A percentile compares a stretch with the other conserved stretches of the same genome.
phyloP scores from a whole-genome alignment of 1,139 yeast genomes.

The Chernovozyma aurita region DNA sequence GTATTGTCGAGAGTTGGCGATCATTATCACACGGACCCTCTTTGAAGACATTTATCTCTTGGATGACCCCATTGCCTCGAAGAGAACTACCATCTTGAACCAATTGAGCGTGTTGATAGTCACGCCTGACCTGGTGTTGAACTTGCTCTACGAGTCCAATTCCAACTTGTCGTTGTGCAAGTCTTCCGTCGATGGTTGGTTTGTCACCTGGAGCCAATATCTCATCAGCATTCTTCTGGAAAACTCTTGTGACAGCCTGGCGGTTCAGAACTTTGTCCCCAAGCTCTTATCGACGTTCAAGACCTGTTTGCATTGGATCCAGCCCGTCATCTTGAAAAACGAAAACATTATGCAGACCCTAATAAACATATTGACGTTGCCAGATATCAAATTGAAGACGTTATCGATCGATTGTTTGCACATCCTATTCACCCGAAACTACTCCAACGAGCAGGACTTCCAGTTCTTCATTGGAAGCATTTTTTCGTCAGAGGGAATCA shows the following conservation, averaged over 20 bases:
- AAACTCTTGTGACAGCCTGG: conserved; percentile 30
- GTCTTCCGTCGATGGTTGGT: conserved; percentile 81
- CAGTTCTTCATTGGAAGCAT: conserved; percentile 76
- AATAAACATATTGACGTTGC: conserved; percentile 52
- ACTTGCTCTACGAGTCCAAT: conserved; percentile 67
- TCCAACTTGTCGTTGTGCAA: conserved; percentile 58
- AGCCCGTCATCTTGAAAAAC: conserved; percentile 65
- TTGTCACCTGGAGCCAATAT: conserved; percentile 66
- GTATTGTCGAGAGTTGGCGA: conserved; percentile 67
- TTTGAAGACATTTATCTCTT: conserved; percentile 92
- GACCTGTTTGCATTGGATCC: conserved; percentile 88
- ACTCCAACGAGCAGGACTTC: conserved; percentile 66
- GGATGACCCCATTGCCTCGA: conserved; percentile 87
- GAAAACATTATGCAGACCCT: conserved; percentile 69
- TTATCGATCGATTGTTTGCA: conserved; percentile 90
- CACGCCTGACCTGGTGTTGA: conserved; percentile 64
- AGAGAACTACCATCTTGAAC: conserved; percentile 70
- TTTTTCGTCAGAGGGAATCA: conserved; percentile 67
- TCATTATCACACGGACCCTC: conserved; percentile 75
- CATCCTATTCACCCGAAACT: conserved; percentile 79
- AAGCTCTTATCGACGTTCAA: conserved; percentile 79
- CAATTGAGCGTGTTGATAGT: conserved; percentile 82
- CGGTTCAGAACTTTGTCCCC: conserved; percentile 48
- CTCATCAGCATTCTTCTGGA: conserved; percentile 48
- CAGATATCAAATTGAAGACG: conserved; percentile 66